A percentile compares a stretch with the other conserved stretches of the same genome.
phyloP scores from a whole-genome alignment of 768 basidiomycete genomes.

The Hygrocybe coccinea region DNA sequence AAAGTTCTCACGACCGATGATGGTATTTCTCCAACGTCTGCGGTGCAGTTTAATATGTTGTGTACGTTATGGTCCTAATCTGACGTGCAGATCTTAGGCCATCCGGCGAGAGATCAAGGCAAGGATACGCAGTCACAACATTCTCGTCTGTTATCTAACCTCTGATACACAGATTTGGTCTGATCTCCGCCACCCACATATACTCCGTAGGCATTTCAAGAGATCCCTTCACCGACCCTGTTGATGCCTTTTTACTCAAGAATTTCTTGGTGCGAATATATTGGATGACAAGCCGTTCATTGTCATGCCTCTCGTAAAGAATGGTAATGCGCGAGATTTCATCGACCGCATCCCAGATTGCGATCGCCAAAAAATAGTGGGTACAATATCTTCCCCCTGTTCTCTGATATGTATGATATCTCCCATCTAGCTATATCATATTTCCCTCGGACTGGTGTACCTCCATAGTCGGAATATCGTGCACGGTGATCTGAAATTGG shows the following conservation, averaged over 20 bases:
- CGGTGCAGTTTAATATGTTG: slow-evolving; percentile 2
- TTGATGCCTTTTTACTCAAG: slow-evolving; percentile 25
- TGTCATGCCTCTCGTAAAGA: slow-evolving; percentile 19
- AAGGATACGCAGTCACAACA: neutral
- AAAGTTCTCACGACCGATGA: slow-evolving; percentile 18
- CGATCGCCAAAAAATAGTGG: slow-evolving; percentile 19
- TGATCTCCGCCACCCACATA: slow-evolving; percentile 17
- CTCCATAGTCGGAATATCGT: slow-evolving; percentile 22
- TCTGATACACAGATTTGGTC: slow-evolving; percentile 15
- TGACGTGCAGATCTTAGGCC: neutral
- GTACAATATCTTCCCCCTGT: neutral
- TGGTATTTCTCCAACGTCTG: slow-evolving; percentile 8
- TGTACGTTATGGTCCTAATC: neutral
- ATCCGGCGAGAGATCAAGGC: slow-evolving; percentile 15
- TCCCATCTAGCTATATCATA: slow-evolving; percentile 17
- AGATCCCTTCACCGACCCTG: slow-evolving; percentile 16
- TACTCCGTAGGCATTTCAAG: slow-evolving; percentile 7
- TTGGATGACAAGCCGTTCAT: slow-evolving; percentile 26
- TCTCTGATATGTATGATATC: slow-evolving; percentile 10
- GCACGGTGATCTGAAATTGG: slow-evolving; percentile 28
- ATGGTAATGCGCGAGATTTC: slow-evolving; percentile 18
- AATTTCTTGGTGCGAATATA: slow-evolving; percentile 20
- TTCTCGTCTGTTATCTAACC: neutral
- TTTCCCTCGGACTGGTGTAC: slow-evolving; percentile 8
- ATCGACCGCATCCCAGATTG: slow-evolving; percentile 13